Evolutionary conservation across 2,329 filamentous ascomycete genomes (phyloP), one percentile per base, ranked within the genome.

Genomic region (Xylaria sp.): DNA sequence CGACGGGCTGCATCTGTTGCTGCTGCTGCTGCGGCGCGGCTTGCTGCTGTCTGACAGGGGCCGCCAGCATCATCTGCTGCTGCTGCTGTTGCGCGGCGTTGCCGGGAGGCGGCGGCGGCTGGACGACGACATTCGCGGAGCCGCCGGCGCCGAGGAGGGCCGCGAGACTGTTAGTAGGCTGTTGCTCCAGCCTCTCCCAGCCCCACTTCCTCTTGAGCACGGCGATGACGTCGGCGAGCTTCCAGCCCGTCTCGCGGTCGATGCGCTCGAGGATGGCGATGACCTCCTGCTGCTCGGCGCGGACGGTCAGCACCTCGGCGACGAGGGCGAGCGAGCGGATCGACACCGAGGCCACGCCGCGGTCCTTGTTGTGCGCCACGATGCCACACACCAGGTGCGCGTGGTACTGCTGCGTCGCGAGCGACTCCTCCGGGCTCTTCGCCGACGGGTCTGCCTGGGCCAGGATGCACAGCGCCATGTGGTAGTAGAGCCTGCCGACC

Each of bases 341-440:
- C 2, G 93, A 93, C 10, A 97, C 90, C 59, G 89, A 92, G 10
- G 92, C 89, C 38, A 97, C 89, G 33, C 92, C 93, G 31, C 88
- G 86, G 77, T 97, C 93, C 75, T 94, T 92, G 60, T 91, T 89
- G 77, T 97, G 93, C 2, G 93, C 92, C 28, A 93, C 90, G 70
- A 98, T 97, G 15, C 95, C 95, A 77, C 94, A 97, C 28, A 97
- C 91, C 77, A 94, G 91, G 73, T 92, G 90, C 0, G 93, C 91
- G 77, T 97, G 93, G 69, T 89, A 88, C 58, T 90, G 84, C 74
- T 92, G 90, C 76, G 92, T 86, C 4, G 86, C 84, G 56, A 87
- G 87, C 88, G 95, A 93, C 68, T 93, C 90, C 4, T 88, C 83
- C 20, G 83, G 83, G 44, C 88, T 85, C 7, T 86, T 82, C 11